Evolutionary conservation across 805 yeast genomes (phyloP).

Genomic region (Candida ficus): DNA sequence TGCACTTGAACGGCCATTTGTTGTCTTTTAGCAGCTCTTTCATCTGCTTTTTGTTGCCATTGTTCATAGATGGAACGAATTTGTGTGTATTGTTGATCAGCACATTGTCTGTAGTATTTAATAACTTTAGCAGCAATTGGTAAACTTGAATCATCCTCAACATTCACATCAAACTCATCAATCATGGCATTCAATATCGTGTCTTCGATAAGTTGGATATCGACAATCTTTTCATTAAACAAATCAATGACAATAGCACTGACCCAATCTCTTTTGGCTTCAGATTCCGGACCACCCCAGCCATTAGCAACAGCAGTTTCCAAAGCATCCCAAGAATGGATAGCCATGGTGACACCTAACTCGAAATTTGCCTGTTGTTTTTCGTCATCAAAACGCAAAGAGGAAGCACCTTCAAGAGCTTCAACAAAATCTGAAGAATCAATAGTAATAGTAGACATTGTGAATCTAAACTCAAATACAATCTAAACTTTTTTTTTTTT

Average conservation of each 20-base stretch:
- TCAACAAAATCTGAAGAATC: slow-evolving; percentile 49
- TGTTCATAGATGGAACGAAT: slow-evolving; percentile 56
- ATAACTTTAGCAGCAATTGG: slow-evolving; percentile 65
- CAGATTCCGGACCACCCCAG: slow-evolving; percentile 95
- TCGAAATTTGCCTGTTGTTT: slow-evolving; percentile 83
- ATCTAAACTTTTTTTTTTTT: too few species aligned
- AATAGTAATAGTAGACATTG: slow-evolving; percentile 11
- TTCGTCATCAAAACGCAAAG: slow-evolving; percentile 45
- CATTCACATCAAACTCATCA: slow-evolving; percentile 86
- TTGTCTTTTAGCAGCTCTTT: slow-evolving; percentile 25
- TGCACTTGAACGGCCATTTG: slow-evolving; percentile 39
- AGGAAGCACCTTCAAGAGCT: slow-evolving; percentile 36
- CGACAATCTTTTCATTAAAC: slow-evolving; percentile 64
- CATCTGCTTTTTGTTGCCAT: slow-evolving; percentile 52
- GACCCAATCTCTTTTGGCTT: slow-evolving; percentile 94
- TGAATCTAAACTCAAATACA: neutral
- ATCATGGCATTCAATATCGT: slow-evolving; percentile 83
- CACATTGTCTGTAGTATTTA: slow-evolving; percentile 61
- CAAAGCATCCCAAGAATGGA: slow-evolving; percentile 88
- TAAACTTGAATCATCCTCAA: slow-evolving; percentile 86
- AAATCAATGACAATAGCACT: slow-evolving; percentile 76
- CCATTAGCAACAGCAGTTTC: slow-evolving; percentile 82
- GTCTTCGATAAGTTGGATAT: slow-evolving; percentile 76
- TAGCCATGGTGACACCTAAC: slow-evolving; percentile 85
- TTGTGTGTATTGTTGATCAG: slow-evolving; percentile 41